These are phyloP conservation scores for Sugiyamaella japonica DNA, from an alignment of 1,139 yeast species.

Conservation along the genomic window DNA sequence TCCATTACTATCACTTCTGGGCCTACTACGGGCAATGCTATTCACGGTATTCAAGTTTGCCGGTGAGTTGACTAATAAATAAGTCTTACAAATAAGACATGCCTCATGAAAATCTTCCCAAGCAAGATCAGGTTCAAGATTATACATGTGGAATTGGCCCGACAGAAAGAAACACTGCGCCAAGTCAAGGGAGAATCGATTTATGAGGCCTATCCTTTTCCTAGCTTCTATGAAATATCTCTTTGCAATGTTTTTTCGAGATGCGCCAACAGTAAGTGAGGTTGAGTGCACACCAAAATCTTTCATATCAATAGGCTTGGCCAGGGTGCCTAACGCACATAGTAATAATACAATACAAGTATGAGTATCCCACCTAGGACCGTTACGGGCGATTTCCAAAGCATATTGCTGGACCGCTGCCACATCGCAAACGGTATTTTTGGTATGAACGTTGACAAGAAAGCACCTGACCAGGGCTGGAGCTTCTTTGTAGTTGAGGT, in stretches of 20 bases:
- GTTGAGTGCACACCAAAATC: conserved; percentile 21
- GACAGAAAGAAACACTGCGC: conserved; percentile 26
- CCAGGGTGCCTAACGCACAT: conserved; percentile 25
- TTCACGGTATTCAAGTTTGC: conserved; percentile 9
- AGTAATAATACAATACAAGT: conserved; percentile 23
- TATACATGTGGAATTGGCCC: conserved; percentile 26
- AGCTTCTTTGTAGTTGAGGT: conserved; percentile 21
- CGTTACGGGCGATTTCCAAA: conserved; percentile 21
- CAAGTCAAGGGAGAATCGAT: conserved; percentile 21
- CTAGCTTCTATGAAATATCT: conserved; percentile 25
- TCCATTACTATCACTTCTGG: conserved; percentile 15
- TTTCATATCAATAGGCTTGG: conserved; percentile 22
- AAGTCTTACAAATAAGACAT: conserved; percentile 25
- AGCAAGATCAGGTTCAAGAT: conserved; percentile 24
- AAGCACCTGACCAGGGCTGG: conserved; percentile 24
- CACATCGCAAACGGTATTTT: conserved; percentile 26
- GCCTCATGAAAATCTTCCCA: conserved; percentile 29
- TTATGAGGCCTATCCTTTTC: conserved; percentile 24
- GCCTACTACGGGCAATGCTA: conserved; percentile 12
- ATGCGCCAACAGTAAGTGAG: conserved; percentile 19
- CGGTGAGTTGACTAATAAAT: conserved; percentile 19
- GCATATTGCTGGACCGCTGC: conserved; percentile 23
- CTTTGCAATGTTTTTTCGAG: conserved; percentile 20
- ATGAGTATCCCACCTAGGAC: conserved; percentile 25
- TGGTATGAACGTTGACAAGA: conserved; percentile 25